Conservation (phyloP, 2,329 filamentous ascomycete genomes). For the Chrysoporthe cubensis region DNA sequence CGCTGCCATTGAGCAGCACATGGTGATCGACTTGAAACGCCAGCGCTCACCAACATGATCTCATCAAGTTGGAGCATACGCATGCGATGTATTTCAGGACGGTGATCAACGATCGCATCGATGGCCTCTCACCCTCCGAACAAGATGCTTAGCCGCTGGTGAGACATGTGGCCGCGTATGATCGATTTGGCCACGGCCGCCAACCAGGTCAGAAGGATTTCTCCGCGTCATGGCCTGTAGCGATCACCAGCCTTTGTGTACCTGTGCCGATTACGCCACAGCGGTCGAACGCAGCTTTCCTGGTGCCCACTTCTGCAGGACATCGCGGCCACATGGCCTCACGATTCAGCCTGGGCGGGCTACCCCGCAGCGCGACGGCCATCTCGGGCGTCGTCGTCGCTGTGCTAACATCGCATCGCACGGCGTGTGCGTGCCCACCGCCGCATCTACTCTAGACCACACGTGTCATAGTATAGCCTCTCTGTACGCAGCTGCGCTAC, state of each 20-base stretch:
- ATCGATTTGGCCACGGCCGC: neutral
- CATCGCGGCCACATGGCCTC: neutral
- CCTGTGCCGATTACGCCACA: neutral
- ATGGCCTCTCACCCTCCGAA: neutral
- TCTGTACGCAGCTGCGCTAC: neutral
- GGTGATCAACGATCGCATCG: neutral
- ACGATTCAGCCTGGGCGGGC: neutral
- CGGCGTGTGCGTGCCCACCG: neutral
- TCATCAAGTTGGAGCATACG: constrained; percentile 19
- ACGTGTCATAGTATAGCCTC: neutral
- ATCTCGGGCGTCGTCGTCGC: neutral
- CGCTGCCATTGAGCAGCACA: neutral
- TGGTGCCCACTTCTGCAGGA: neutral
- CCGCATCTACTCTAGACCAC: constrained; percentile 7
- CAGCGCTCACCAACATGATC: constrained; percentile 22
- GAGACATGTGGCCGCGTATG: neutral
- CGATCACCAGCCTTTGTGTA: neutral
- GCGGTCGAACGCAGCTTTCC: neutral
- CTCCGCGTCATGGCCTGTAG: constrained; percentile 1
- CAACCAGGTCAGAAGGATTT: neutral
- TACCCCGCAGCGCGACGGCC: neutral
- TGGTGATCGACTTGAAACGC: constrained; percentile 24
- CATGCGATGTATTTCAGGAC: neutral
- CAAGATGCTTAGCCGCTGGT: constrained; percentile 8
- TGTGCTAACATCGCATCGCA: neutral